A percentile compares a stretch with the other conserved stretches of the same genome.
These are phyloP conservation scores for Seminavis robusta DNA, from an alignment of 108 stramenopile species.

Conservation along the genomic window DNA sequence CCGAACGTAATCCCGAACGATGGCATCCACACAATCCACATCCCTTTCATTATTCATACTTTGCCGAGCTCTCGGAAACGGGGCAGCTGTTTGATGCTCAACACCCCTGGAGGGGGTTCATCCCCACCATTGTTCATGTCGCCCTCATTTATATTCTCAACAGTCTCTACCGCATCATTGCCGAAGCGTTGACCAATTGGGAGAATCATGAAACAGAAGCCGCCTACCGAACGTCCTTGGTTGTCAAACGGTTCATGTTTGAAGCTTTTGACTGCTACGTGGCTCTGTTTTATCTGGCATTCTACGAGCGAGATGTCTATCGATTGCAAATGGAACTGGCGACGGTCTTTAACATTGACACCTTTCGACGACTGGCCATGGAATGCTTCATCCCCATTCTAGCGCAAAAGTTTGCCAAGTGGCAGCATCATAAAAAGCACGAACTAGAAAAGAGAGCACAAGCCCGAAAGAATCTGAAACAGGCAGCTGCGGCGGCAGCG, in stretches of 20 bases:
- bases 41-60: slow-evolving; percentile 51
- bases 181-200: slow-evolving; percentile 60
- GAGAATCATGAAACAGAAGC: slow-evolving; percentile 73
- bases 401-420: slow-evolving; percentile 11
- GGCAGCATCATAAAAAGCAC: slow-evolving; percentile 2
- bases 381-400: slow-evolving; percentile 52
- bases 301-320: slow-evolving; percentile 72
- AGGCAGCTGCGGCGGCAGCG: no score
- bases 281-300: slow-evolving; percentile 77
- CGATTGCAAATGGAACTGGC: slow-evolving; percentile 51
- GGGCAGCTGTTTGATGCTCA: slow-evolving; percentile 61
- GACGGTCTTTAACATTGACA: slow-evolving; percentile 57
- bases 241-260: slow-evolving; percentile 77
- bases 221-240: slow-evolving; percentile 55
- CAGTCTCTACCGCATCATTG: slow-evolving; percentile 49
- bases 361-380: slow-evolving; percentile 39
- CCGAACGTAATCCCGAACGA: slow-evolving; percentile 29
- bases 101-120: slow-evolving; percentile 37
- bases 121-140: slow-evolving; percentile 68
- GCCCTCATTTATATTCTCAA: slow-evolving; percentile 59
- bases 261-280: slow-evolving; percentile 88
- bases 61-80: slow-evolving; percentile 52
- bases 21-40: slow-evolving; percentile 38
- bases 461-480: no score
- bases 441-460: slow-evolving; percentile 12